Conservation (phyloP, 345 rosid genomes). For the Salix suchowensis region DNA sequence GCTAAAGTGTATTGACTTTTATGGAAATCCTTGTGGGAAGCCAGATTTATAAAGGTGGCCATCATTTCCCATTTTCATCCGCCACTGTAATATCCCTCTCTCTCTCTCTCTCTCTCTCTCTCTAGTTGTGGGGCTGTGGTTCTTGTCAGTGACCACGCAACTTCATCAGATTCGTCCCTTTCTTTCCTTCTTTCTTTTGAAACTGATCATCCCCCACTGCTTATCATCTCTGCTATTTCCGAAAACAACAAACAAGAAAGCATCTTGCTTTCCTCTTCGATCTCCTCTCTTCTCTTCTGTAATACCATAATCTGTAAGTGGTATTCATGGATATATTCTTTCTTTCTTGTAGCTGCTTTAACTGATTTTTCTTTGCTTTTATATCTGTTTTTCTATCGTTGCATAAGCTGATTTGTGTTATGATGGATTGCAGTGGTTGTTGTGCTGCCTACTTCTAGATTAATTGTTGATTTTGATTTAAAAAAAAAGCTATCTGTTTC, state of each 20-base stretch:
- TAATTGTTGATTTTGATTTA: not conserved
- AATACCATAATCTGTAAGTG: not conserved
- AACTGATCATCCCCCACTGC: not conserved
- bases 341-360: not conserved
- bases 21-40: not conserved
- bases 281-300: not conserved
- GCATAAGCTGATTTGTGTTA: not conserved
- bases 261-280: not conserved
- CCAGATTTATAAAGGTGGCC: not conserved
- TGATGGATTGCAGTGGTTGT: not conserved
- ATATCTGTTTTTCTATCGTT: not conserved
- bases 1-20: not conserved
- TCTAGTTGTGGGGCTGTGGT: not conserved
- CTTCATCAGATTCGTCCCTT: not conserved
- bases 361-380: not conserved
- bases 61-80: not conserved
- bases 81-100: not conserved
- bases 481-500: not conserved
- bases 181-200: not conserved
- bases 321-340: too few relatives aligned
- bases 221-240: not conserved
- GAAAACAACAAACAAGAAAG: not conserved
- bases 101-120: not conserved
- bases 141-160: not conserved
- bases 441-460: not conserved